Evolutionary conservation across 805 yeast genomes (phyloP), one percentile per base, ranked within the genome.

Genomic region (Kazachstania africana): DNA sequence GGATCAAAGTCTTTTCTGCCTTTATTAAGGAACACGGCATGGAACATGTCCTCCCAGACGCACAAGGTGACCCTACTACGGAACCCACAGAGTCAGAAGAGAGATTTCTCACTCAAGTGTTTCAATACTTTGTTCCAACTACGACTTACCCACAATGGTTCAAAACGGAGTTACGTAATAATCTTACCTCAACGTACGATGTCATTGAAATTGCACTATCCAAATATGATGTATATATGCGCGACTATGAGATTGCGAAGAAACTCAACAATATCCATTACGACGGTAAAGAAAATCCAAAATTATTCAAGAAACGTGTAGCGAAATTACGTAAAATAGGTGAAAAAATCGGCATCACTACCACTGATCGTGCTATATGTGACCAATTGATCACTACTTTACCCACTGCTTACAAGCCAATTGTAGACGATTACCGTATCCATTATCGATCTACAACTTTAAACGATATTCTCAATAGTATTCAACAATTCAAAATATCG

Each of bases 201-300:
- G 6, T 19, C 9, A 19, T 19, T 19, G 22, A 19, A 10, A 8
- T 6, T 19, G 22, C 22, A n/a, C n/a, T n/a, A n/a, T n/a, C n/a
- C n/a, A n/a, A n/a, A n/a, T n/a, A n/a, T n/a, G n/a, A n/a, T n/a
- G n/a, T n/a, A n/a, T n/a, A n/a, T n/a, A n/a, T n/a, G n/a, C n/a
- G n/a, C n/a, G n/a, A n/a, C n/a, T n/a, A n/a, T n/a, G n/a, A n/a
- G n/a, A n/a, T n/a, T n/a, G n/a, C n/a, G n/a, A n/a, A n/a, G n/a
- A n/a, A n/a, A n/a, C n/a, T n/a, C n/a, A n/a, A n/a, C n/a, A 12
- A 24, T 5, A 22, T 31, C 17, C 6, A 20, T 5, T 31, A 31
- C 21, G 34, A 31, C 22, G 26, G 29, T 9, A 31, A 31, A 12
- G 15, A 29, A n/a, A 27, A 26, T 17, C 26, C 34, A 9, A 20